phyloP scores from a whole-genome alignment of 306 rosid genomes.

The Quillaja saponaria region DNA sequence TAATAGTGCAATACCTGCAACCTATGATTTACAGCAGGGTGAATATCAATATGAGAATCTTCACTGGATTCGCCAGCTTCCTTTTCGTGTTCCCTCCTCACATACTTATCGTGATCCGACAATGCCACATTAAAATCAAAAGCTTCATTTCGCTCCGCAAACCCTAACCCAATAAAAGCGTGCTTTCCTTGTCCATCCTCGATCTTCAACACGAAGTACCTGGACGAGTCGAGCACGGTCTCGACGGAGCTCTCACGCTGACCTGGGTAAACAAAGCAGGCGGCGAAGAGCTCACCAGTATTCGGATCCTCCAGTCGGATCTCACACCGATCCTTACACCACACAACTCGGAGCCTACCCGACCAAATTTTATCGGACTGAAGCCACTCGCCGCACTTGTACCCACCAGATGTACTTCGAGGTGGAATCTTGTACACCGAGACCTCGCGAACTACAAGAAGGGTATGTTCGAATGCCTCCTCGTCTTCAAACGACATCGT shows the following conservation, averaged over 20 bases:
- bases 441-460: slow-evolving; percentile 94
- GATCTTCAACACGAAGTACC: slow-evolving; percentile 95
- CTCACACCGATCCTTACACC: slow-evolving; percentile 91
- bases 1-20: slow-evolving; percentile 56
- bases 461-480: slow-evolving; percentile 92
- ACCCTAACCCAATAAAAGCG: slow-evolving; percentile 91
- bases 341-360: slow-evolving; percentile 90
- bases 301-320: slow-evolving; percentile 95
- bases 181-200: slow-evolving; percentile 95
- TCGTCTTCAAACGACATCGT: slow-evolving; percentile 94
- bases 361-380: slow-evolving; percentile 98
- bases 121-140: slow-evolving; percentile 96
- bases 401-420: slow-evolving; percentile 84
- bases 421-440: slow-evolving; percentile 95
- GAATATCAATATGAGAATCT: slow-evolving; percentile 84
- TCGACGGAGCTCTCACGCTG: slow-evolving; percentile 87
- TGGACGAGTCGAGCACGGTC: slow-evolving; percentile 90
- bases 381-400: slow-evolving; percentile 99
- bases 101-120: slow-evolving; percentile 95
- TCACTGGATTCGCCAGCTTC: slow-evolving; percentile 53
- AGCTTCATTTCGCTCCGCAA: slow-evolving; percentile 89
- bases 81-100: slow-evolving; percentile 73
- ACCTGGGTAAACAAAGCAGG: slow-evolving; percentile 83
- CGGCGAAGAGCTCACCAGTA: slow-evolving; percentile 90
- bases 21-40: slow-evolving; percentile 92